A percentile compares a stretch with the other conserved stretches of the same genome.
Conservation (phyloP, 345 rosid species). For the Melaleuca alternifolia region DNA sequence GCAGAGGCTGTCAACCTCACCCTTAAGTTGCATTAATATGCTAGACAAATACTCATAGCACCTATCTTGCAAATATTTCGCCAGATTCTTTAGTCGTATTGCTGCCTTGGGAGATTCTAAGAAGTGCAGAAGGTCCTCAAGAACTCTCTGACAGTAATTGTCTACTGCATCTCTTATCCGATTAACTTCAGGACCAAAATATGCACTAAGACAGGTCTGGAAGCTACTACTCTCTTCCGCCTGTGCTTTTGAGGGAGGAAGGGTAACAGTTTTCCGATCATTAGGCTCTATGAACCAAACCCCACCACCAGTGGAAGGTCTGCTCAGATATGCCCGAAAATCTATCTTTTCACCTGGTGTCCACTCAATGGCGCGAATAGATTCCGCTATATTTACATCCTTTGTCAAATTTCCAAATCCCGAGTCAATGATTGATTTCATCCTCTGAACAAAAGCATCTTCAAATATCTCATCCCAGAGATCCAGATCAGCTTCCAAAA, state of each 20-base stretch:
- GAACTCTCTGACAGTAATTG: conserved; percentile 53
- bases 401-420: conserved; percentile 54
- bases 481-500: conserved; percentile 74
- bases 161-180: conserved; percentile 82
- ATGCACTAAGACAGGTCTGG: conserved; percentile 67
- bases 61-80: conserved; percentile 64
- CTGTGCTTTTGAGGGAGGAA: conserved; percentile 32
- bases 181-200: conserved; percentile 88
- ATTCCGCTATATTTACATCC: conserved; percentile 42
- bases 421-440: conserved; percentile 61
- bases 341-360: conserved; percentile 41
- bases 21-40: conserved; percentile 53
- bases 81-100: conserved; percentile 70
- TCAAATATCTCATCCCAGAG: conserved; percentile 98
- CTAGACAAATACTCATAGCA: conserved; percentile 70
- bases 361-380: conserved; percentile 32
- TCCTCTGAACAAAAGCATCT: conserved; percentile 82
- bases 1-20: conserved; percentile 52
- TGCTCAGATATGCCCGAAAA: conserved; percentile 72
- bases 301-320: conserved; percentile 84
- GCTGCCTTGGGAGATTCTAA: conserved; percentile 90
- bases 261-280: conserved; percentile 34
- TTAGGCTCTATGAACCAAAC: conserved; percentile 92
- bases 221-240: conserved; percentile 65
- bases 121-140: conserved; percentile 81